Evolutionary conservation across 768 basidiomycete species (phyloP).

Genomic region (Kwoniella heveanensis): DNA sequence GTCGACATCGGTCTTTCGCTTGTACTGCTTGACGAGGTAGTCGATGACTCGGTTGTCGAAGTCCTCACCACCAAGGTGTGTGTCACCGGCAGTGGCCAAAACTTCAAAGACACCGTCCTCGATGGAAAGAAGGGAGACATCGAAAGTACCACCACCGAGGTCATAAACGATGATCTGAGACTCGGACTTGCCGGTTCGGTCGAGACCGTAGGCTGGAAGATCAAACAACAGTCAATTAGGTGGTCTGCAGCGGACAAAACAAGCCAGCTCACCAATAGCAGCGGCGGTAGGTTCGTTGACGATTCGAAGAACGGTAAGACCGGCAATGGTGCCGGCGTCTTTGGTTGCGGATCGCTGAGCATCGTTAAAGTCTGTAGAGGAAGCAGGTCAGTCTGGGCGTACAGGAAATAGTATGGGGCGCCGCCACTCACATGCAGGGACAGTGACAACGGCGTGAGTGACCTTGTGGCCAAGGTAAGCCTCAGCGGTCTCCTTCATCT

Average conservation of each 20-base stretch:
- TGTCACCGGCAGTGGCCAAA: conserved; percentile 97
- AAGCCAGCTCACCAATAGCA: conserved; percentile 66
- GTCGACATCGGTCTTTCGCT: conserved; percentile 87
- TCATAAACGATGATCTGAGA: conserved; percentile 97
- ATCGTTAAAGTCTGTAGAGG: conserved; percentile 83
- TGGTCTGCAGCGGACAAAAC: neutral
- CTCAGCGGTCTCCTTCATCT: conserved; percentile 74
- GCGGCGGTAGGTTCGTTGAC: conserved; percentile 99
- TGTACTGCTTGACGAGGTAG: conserved; percentile 95
- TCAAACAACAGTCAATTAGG: conserved; percentile 5
- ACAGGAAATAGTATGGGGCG: neutral
- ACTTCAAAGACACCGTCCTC: conserved; percentile 98
- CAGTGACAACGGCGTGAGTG: conserved; percentile 66
- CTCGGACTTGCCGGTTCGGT: conserved; percentile 87
- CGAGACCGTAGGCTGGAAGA: conserved; percentile 79
- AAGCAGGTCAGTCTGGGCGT: conserved; percentile 10
- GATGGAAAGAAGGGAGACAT: conserved; percentile 93
- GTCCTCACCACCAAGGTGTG: conserved; percentile 96
- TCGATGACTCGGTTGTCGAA: conserved; percentile 97
- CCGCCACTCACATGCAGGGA: conserved; percentile 69
- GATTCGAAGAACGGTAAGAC: conserved; percentile 93
- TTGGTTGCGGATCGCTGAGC: conserved; percentile 98
- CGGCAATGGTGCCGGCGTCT: conserved; percentile 92
- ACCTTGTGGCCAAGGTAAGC: conserved; percentile 67
- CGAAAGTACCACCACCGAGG: conserved; percentile 97